Evolutionary conservation across 805 yeast genomes (phyloP).

Genomic region (Torulaspora quercuum): DNA sequence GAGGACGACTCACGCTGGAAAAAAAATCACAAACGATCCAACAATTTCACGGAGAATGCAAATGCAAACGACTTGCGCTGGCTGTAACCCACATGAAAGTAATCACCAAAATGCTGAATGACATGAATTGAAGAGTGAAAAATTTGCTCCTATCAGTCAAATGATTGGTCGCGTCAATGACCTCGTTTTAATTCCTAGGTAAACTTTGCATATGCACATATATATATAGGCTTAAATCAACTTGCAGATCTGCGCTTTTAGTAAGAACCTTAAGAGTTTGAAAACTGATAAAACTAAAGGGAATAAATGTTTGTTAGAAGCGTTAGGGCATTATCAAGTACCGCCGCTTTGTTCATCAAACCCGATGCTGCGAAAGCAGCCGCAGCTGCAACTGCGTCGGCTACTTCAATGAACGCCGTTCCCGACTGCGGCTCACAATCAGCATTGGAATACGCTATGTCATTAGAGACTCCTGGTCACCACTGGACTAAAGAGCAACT

Average conservation of each 20-base stretch:
- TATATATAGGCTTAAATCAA: no score
- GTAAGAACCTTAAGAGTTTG: no score
- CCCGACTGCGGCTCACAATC: not conserved
- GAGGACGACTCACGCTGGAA: conserved; percentile 7
- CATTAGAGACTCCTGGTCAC: conserved; percentile 33
- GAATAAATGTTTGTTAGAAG: conserved; percentile 8
- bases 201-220: no score
- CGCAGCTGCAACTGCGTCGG: conserved; percentile 14
- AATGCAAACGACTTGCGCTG: not conserved
- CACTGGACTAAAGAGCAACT: conserved; percentile 63
- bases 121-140: no score
- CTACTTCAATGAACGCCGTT: conserved; percentile 2
- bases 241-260: no score
- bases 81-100: no score
- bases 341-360: conserved; percentile 6
- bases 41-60: not conserved
- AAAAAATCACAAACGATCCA: conserved; percentile 2
- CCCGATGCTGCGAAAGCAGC: conserved; percentile 14
- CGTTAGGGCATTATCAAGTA: conserved; percentile 11
- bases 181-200: no score
- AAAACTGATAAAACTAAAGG: no score
- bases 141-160: no score
- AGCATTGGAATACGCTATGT: conserved; percentile 31
- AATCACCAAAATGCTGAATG: no score
- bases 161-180: no score